Evolutionary conservation across 225 moss, liverwort and hornwort genomes (phyloP).

Genomic region (Straminergon stramineum): DNA sequence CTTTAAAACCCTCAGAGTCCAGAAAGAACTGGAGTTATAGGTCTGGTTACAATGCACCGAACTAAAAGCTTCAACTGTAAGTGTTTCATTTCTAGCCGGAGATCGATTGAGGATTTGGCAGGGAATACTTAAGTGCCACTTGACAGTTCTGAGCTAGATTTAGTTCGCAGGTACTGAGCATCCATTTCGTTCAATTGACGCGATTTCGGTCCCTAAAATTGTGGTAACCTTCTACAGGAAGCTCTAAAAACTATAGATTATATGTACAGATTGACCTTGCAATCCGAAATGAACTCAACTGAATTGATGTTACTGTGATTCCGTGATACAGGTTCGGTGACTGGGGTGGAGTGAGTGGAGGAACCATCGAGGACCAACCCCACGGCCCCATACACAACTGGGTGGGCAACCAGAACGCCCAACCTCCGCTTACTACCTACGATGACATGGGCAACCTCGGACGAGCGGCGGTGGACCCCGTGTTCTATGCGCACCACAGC

Average conservation of each 20-base stretch:
- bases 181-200: too few species aligned
- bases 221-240: not conserved
- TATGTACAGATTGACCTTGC: too few species aligned
- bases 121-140: not conserved
- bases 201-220: not conserved
- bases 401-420: not conserved
- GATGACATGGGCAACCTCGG: constrained; percentile 28
- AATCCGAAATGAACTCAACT: too few species aligned
- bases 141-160: not conserved
- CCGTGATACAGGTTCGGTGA: not conserved
- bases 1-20: not conserved
- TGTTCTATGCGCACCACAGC: constrained; percentile 4
- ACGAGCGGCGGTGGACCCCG: not conserved
- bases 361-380: constrained; percentile 18
- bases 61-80: not conserved
- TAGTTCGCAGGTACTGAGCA: not conserved
- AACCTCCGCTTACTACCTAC: not conserved
- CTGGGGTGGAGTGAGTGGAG: not conserved
- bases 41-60: not conserved
- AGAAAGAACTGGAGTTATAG: not conserved
- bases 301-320: not conserved
- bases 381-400: constrained; percentile 18
- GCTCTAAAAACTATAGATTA: not conserved
- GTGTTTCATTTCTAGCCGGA: not conserved
- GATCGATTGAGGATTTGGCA: not conserved